Base-by-base conservation (phyloP, 345 rosid genomes). In the Fremontodendron californicum region DNA sequence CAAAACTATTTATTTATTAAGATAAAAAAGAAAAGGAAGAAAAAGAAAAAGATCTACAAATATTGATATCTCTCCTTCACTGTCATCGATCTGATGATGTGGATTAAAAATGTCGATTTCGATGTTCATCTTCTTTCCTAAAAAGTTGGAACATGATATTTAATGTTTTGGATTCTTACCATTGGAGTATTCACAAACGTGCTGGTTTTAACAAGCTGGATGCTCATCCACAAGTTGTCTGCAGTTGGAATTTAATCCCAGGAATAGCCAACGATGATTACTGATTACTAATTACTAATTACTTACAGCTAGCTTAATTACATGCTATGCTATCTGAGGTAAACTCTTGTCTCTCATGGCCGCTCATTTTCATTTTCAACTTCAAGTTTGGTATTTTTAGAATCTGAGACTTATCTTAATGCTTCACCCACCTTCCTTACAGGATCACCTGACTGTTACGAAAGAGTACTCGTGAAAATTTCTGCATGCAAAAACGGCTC, bases 141-240 rank as follows among this genome's bases (percentile, higher is more conserved):
- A 77, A 74, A 73, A 46, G 81, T 66, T 77, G 82, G 80, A 79
- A 76, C 80, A 82, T 33, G 37, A 49, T 55, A 46, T 75, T 65
- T 75, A 82, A 75, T 71, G 40, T 21, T 74, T 75, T 51, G 58
- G 74, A 78, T 70, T 75, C 13, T 35, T 52, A 54, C 4, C 46
- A 65, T 37, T 37, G 2, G 4, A 21, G 8, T 27, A 3, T 49
- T 48, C 70, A 46, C 46, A 55, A 60, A 69, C 75, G 46, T 69
- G 64, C 31, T 7, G 54, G 21, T 61, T 57, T 27, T 23, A 31
- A 21, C 75, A 70, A 70, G 40, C 70, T 77, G 13, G 35, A 60
- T 60, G 27, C 43, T 55, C 75, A 55, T 39, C 65, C 65, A 39
- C 31, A 54, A 12, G 1, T 23, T 51, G 75, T 72, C 21, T 54